A percentile compares a stretch with the other conserved stretches of the same genome.
phyloP scores from a whole-genome alignment of 805 yeast genomes.

The Cyberlindnera maclurae region DNA sequence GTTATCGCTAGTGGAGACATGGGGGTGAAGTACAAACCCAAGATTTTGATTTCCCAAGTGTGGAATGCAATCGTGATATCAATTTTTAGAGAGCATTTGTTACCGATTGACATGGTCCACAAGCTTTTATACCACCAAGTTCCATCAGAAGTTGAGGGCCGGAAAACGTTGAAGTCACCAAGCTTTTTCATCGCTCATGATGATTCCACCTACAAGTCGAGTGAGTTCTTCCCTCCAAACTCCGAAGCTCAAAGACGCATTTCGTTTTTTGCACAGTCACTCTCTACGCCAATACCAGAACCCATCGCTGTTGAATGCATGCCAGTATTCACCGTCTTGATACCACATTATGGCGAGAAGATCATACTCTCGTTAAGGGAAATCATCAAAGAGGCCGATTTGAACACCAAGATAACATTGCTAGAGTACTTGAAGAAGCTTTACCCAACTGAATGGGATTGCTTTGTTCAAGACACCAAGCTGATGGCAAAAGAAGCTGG shows the following conservation, averaged over 20 bases:
- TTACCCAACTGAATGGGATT: slow-evolving; percentile 72
- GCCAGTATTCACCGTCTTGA: slow-evolving; percentile 79
- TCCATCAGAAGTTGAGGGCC: slow-evolving; percentile 26
- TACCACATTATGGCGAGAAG: slow-evolving; percentile 86
- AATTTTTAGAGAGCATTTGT: slow-evolving; percentile 73
- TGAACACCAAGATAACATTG: slow-evolving; percentile 65
- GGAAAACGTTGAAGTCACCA: slow-evolving; percentile 53
- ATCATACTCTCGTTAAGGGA: slow-evolving; percentile 70
- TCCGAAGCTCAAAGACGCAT: slow-evolving; percentile 79
- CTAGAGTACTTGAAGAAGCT: slow-evolving; percentile 72
- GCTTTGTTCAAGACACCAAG: slow-evolving; percentile 72
- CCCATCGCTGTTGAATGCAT: slow-evolving; percentile 58
- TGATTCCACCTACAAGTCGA: slow-evolving; percentile 57
- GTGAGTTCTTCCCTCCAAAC: slow-evolving; percentile 51
- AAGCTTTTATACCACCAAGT: slow-evolving; percentile 47
- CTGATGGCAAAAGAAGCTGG: slow-evolving; percentile 51
- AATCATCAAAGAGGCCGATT: slow-evolving; percentile 61
- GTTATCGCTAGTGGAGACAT: slow-evolving; percentile 40
- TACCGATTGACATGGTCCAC: slow-evolving; percentile 67
- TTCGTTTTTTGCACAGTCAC: slow-evolving; percentile 84
- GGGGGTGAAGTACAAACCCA: slow-evolving; percentile 36
- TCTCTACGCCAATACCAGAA: slow-evolving; percentile 78
- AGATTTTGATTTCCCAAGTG: slow-evolving; percentile 54
- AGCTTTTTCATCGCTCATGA: slow-evolving; percentile 77
- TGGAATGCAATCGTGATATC: slow-evolving; percentile 85